Base-by-base conservation (phyloP, 495 filamentous ascomycete genomes). In the Aspergillus heteromorphus region DNA sequence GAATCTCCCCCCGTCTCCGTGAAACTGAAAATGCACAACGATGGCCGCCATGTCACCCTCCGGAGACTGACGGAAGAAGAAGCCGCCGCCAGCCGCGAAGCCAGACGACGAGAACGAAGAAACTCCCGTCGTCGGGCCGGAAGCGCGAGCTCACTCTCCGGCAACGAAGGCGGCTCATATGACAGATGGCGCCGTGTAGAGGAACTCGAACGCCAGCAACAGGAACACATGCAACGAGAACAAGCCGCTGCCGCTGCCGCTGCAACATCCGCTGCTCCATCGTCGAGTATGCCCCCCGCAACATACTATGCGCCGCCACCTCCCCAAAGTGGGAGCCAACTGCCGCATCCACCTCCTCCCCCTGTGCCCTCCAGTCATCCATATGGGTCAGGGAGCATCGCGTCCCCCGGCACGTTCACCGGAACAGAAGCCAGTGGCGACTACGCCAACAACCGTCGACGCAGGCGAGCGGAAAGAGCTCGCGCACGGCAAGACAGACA, bases 51-150 rank as follows among this genome's bases (percentile, higher is more conserved):
- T 59, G 85, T 95, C 43, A 95, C 91, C 10, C 76, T 96, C 17
- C 81, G 89, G 19, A 79, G 87, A 23, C 71, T 96, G 11, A 89
- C 86, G 7, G 89, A 92, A 57, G 83, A 90, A 65, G 91, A 95
- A 78, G 86, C 87, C 3, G 84, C 82, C 10, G 80, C 80, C 11
- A 78, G 76, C 41, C 79, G 84, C 38, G 79, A 82, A 55, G 74
- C 77, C 11, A 72, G 80, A 40, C 73, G 81, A 8, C 61, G 72
- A 47, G 75, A 75, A 50, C 70, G 70, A 51, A 58, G 72, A 30
- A 71, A 55, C 38, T 76, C 74, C 1, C 69, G 72, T 9, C 71
- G 70, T 40, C 68, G 75, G 48, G 66, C 63, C 36, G 72, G 71
- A 27, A 80, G 77, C 42, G 71, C 60, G 2, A 77, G 75, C 51